These are phyloP conservation scores for Triticum urartu DNA, from an alignment of 176 grass and related monocot species.

Conservation along the genomic window DNA sequence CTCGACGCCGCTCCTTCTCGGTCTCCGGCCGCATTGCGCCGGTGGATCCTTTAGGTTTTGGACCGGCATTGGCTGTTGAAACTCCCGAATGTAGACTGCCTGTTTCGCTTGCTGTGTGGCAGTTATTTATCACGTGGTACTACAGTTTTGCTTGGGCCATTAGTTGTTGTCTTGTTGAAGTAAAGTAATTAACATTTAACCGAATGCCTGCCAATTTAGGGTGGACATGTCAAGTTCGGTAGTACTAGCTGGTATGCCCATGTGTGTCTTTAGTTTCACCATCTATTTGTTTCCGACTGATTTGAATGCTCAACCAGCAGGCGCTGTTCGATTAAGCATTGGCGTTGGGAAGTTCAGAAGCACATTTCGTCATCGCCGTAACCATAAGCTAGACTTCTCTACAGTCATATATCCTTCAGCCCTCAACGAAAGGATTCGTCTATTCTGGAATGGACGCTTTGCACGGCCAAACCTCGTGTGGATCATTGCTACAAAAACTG, in stretches of 20 bases:
- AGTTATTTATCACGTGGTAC: not conserved
- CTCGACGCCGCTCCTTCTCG: not conserved
- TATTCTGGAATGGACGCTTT: constrained; percentile 25
- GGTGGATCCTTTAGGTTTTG: not conserved
- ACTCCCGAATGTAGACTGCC: not conserved
- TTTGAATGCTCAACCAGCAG: not conserved
- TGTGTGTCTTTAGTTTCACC: not conserved
- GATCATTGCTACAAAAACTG: constrained; percentile 52
- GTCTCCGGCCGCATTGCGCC: not conserved
- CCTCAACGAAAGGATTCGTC: not conserved
- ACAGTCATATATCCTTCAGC: not conserved
- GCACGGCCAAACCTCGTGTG: constrained; percentile 35
- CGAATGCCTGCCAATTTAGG: not conserved
- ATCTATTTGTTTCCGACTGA: not conserved
- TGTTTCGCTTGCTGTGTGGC: not conserved
- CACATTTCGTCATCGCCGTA: not conserved
- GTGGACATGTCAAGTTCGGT: not conserved
- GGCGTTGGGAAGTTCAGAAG: not conserved
- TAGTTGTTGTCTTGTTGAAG: not conserved
- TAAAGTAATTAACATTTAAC: not conserved
- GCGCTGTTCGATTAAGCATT: not conserved
- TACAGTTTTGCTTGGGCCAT: not conserved
- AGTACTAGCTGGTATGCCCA: not conserved
- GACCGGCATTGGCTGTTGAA: not conserved
- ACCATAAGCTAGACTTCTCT: not conserved